These are phyloP conservation scores for Helenozyma rhizophorensis DNA, from an alignment of 805 yeast genomes.

Conservation along the genomic window DNA sequence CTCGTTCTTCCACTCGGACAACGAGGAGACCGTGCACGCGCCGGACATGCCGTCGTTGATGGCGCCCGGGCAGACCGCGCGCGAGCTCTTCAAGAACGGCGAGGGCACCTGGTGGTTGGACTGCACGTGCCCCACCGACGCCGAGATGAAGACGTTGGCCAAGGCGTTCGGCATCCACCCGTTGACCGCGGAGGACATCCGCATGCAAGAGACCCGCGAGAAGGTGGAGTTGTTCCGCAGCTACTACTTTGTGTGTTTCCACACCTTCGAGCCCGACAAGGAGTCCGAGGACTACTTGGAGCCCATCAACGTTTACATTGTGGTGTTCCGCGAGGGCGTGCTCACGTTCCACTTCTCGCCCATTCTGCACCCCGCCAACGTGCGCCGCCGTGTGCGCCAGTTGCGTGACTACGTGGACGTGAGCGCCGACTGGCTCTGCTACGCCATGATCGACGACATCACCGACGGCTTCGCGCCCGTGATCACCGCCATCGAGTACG, in stretches of 20 bases:
- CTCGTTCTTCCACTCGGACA: conserved; percentile 74
- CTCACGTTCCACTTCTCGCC: conserved; percentile 58
- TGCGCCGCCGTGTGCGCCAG: conserved; percentile 77
- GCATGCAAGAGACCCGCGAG: conserved; percentile 96
- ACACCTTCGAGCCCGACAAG: conserved; percentile 83
- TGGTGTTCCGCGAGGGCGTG: conserved; percentile 58
- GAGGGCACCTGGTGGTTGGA: conserved; percentile 95
- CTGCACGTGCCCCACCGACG: conserved; percentile 89
- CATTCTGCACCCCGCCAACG: conserved; percentile 59
- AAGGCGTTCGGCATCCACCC: conserved; percentile 98
- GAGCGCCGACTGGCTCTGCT: conserved; percentile 77
- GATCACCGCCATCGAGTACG: conserved; percentile 70
- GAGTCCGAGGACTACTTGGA: conserved; percentile 81
- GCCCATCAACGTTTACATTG: conserved; percentile 64
- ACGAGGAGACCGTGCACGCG: conserved; percentile 86
- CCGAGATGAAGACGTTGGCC: conserved; percentile 87
- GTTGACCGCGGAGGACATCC: conserved; percentile 93
- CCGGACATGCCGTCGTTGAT: conserved; percentile 79
- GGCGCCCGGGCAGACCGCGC: conserved; percentile 57
- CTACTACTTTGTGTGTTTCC: conserved; percentile 95
- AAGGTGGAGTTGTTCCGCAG: conserved; percentile 88
- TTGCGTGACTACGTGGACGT: conserved; percentile 74
- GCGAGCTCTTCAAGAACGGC: conserved; percentile 64
- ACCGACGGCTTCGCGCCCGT: conserved; percentile 84
- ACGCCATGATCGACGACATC: conserved; percentile 78